phyloP scores from a whole-genome alignment of 2,329 filamentous ascomycete genomes.

The Colletotrichum horii region DNA sequence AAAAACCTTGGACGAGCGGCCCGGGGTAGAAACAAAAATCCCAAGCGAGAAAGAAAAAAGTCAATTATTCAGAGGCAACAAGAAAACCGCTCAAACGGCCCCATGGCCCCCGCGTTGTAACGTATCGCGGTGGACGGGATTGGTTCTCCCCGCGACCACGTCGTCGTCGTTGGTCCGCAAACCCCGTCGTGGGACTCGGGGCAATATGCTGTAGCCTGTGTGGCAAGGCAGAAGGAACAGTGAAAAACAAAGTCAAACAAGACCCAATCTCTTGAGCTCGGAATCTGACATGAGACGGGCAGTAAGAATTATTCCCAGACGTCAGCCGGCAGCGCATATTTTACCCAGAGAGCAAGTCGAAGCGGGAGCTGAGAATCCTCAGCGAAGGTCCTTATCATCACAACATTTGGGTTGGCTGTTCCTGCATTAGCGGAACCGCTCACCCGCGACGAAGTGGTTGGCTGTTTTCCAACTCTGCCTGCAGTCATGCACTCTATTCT shows the following conservation, averaged over 20 bases:
- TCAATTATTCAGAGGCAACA: not conserved
- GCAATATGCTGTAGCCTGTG: not conserved
- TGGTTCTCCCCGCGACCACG: conserved; percentile 7
- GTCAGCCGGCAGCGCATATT: not conserved
- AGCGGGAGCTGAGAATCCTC: not conserved
- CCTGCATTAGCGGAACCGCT: conserved; percentile 19
- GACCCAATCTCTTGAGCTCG: not conserved
- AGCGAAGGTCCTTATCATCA: not conserved
- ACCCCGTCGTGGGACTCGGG: not conserved
- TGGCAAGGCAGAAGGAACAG: not conserved
- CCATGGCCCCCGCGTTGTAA: not conserved
- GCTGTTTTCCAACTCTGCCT: not conserved
- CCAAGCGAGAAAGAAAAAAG: not conserved
- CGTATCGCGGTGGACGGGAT: not conserved
- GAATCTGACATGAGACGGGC: not conserved
- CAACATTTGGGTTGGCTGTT: conserved; percentile 12
- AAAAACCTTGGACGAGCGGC: not conserved
- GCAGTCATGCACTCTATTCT: not conserved
- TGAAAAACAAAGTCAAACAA: not conserved
- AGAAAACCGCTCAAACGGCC: conserved; percentile 12
- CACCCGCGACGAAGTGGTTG: not conserved
- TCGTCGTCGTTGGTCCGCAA: conserved; percentile 2
- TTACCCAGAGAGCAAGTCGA: not conserved
- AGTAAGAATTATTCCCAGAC: not conserved
- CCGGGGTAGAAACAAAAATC: not conserved